These are phyloP conservation scores for Solanum lycopersicoides DNA, from an alignment of 257 asterid species.

Conservation along the genomic window DNA sequence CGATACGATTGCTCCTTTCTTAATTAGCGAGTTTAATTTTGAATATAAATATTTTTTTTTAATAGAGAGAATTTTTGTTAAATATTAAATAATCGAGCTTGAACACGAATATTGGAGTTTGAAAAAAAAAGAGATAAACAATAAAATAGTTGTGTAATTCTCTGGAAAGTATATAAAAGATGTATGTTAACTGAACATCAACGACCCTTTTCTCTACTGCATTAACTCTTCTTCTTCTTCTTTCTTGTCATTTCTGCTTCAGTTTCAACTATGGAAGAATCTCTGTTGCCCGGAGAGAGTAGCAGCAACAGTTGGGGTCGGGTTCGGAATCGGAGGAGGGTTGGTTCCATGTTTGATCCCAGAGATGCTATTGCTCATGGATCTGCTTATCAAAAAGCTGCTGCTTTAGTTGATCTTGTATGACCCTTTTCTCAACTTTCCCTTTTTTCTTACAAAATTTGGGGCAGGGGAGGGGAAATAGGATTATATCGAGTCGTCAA, in stretches of 20 bases:
- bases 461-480: background rate
- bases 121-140: too few relatives aligned
- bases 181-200: background rate
- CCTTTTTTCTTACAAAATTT: background rate
- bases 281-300: slow-evolving; percentile 35
- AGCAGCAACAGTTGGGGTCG: slow-evolving; percentile 17
- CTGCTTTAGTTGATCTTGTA: slow-evolving; percentile 97
- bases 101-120: too few relatives aligned
- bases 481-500: background rate
- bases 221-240: background rate
- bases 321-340: slow-evolving; percentile 9
- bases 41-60: too few relatives aligned
- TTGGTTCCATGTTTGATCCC: slow-evolving; percentile 22
- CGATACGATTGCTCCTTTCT: too few relatives aligned
- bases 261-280: slow-evolving; percentile 26
- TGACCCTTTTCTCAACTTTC: background rate
- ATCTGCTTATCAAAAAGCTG: slow-evolving; percentile 74
- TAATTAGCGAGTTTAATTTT: too few relatives aligned
- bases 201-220: background rate
- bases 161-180: background rate
- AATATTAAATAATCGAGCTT: too few relatives aligned
- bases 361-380: slow-evolving; percentile 74
- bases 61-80: accelerated
- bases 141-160: background rate
- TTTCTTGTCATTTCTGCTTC: background rate